Percentiles rank a stretch among this genome's conserved stretches.
These are phyloP conservation scores for Oidiodendron maius DNA, from an alignment of 495 filamentous ascomycete species.

Conservation along the genomic window DNA sequence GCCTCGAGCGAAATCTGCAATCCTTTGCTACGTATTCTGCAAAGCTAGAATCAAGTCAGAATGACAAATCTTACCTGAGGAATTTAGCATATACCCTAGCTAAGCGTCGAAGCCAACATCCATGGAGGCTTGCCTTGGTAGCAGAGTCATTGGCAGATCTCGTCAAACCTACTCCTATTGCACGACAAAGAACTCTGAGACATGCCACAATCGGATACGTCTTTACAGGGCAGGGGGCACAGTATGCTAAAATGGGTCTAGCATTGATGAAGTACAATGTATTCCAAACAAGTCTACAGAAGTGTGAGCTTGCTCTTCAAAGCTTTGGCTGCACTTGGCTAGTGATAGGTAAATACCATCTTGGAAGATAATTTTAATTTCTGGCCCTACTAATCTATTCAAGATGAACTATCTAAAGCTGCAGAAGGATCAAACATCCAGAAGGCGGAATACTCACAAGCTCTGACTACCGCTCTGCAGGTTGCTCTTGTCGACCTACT, in stretches of 20 bases:
- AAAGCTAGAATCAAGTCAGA: no score
- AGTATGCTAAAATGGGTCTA: slow-evolving; percentile 54
- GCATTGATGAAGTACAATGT: slow-evolving; percentile 38
- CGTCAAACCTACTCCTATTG: not conserved
- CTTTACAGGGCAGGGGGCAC: slow-evolving; percentile 24
- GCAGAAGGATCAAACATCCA: no score
- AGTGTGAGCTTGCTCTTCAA: no score
- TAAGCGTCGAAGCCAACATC: slow-evolving; percentile 31
- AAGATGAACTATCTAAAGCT: no score
- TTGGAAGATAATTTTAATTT: no score
- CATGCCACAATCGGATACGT: slow-evolving; percentile 7
- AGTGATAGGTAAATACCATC: no score
- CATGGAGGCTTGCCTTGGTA: slow-evolving; percentile 17
- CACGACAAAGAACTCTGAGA: not conserved
- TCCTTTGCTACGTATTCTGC: no score
- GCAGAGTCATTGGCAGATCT: not conserved
- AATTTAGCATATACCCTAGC: slow-evolving; percentile 27
- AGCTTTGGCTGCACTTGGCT: no score
- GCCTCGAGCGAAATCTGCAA: not conserved
- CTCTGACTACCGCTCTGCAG: slow-evolving; percentile 45
- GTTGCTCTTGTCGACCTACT: slow-evolving; percentile 48
- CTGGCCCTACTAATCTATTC: no score
- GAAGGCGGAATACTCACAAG: no score
- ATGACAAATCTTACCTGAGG: no score
- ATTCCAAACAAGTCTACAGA: no score